Conservation (phyloP, 768 basidiomycete species). For the Leccinum sublutescens region DNA sequence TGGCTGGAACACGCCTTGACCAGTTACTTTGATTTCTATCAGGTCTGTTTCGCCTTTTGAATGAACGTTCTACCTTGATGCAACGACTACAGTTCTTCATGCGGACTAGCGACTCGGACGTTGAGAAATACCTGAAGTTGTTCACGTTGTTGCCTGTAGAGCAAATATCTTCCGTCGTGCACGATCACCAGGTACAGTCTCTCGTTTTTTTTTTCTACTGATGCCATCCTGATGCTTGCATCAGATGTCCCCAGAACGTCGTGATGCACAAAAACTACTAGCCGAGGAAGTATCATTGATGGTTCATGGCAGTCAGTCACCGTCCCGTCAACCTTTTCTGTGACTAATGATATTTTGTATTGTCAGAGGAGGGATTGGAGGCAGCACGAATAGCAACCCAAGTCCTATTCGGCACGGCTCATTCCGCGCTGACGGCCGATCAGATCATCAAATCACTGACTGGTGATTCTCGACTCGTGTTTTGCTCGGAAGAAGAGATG, state of each 20-base stretch:
- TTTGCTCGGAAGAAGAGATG: slow-evolving; percentile 50
- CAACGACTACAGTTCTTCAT: slow-evolving; percentile 74
- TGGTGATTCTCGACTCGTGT: slow-evolving; percentile 63
- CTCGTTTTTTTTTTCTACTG: neutral
- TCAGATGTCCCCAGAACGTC: slow-evolving; percentile 35
- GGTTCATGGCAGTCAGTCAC: slow-evolving; percentile 52
- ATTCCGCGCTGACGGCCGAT: slow-evolving; percentile 46
- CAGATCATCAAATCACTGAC: slow-evolving; percentile 61
- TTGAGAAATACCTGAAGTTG: slow-evolving; percentile 73
- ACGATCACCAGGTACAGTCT: slow-evolving; percentile 52
- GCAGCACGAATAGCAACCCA: slow-evolving; percentile 45
- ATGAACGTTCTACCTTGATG: neutral
- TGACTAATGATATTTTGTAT: slow-evolving; percentile 3
- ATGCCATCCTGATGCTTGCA: slow-evolving; percentile 1
- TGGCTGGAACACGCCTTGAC: slow-evolving; percentile 83
- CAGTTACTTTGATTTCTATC: slow-evolving; percentile 91
- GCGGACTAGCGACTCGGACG: slow-evolving; percentile 75
- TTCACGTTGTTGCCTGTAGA: slow-evolving; percentile 73
- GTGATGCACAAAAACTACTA: slow-evolving; percentile 49
- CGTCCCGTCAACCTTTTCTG: neutral
- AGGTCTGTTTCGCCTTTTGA: slow-evolving; percentile 46
- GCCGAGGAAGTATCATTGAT: slow-evolving; percentile 60
- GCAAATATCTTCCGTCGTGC: slow-evolving; percentile 55
- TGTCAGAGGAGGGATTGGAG: slow-evolving; percentile 38
- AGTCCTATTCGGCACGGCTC: slow-evolving; percentile 42